phyloP scores from a whole-genome alignment of 2,329 filamentous ascomycete species.

The Nothophaeocryptopus gaeumannii region DNA sequence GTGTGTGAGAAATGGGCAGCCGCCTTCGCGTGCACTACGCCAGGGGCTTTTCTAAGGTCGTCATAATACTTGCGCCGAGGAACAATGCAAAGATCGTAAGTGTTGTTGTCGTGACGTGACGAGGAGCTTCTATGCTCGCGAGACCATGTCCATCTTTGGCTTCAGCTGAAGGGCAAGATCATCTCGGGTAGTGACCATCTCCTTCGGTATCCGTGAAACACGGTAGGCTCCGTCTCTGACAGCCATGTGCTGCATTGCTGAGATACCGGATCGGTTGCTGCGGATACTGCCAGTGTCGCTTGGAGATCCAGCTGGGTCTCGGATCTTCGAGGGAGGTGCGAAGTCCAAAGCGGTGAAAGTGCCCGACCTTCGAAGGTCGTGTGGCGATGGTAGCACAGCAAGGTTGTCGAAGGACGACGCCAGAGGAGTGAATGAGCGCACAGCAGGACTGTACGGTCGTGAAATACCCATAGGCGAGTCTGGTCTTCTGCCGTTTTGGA shows the following conservation, averaged over 20 bases:
- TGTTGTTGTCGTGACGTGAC: slow-evolving; percentile 4
- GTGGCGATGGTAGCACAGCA: slow-evolving; percentile 80
- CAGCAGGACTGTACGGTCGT: slow-evolving; percentile 69
- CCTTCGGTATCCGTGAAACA: slow-evolving; percentile 77
- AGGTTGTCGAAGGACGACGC: slow-evolving; percentile 85
- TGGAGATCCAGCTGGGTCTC: slow-evolving; percentile 52
- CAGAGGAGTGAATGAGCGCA: slow-evolving; percentile 74
- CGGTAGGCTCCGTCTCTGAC: slow-evolving; percentile 82
- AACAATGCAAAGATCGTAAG: slow-evolving; percentile 7
- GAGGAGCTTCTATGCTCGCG: slow-evolving; percentile 16
- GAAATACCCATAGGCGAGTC: slow-evolving; percentile 58
- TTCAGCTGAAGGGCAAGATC: slow-evolving; percentile 60
- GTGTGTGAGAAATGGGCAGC: neutral
- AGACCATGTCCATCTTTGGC: slow-evolving; percentile 40
- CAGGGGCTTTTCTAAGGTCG: slow-evolving; percentile 1
- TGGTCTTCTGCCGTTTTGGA: slow-evolving; percentile 62
- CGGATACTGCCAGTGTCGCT: slow-evolving; percentile 52
- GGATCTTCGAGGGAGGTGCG: slow-evolving; percentile 72
- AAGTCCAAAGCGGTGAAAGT: slow-evolving; percentile 81
- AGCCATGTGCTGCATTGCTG: slow-evolving; percentile 64
- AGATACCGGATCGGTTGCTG: slow-evolving; percentile 77
- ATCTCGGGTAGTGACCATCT: slow-evolving; percentile 73
- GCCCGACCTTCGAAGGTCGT: slow-evolving; percentile 70
- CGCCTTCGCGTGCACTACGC: slow-evolving; percentile 7
- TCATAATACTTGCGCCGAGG: slow-evolving; percentile 1